Conservation (phyloP, 495 filamentous ascomycete species). For the Penicillium roqueforti region DNA sequence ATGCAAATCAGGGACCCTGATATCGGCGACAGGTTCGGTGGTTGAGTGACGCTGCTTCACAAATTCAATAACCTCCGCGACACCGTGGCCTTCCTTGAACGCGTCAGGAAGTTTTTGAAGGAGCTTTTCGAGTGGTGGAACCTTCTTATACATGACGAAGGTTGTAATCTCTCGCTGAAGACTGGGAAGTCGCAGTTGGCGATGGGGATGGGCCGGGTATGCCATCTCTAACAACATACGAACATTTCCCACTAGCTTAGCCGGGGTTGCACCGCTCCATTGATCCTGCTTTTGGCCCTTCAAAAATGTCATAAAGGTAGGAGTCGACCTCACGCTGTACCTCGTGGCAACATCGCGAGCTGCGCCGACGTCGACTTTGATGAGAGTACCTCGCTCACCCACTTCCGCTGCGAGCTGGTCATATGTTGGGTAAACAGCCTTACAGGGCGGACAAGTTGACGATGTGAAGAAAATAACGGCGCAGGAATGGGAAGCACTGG, state of each 20-base stretch:
- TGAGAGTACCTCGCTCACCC: conserved; percentile 63
- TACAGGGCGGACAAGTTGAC: conserved; percentile 81
- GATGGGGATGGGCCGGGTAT: conserved; percentile 72
- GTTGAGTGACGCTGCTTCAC: conserved; percentile 42
- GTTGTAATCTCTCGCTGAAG: conserved; percentile 59
- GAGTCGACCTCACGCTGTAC: conserved; percentile 71
- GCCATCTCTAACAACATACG: conserved; percentile 71
- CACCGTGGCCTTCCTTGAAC: conserved; percentile 49
- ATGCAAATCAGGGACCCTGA: conserved; percentile 51
- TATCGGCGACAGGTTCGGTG: conserved; percentile 34
- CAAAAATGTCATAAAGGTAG: conserved; percentile 87
- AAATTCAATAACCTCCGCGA: conserved; percentile 60
- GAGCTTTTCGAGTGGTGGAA: conserved; percentile 81
- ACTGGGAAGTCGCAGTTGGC: conserved; percentile 61
- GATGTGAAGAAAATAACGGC: conserved; percentile 93
- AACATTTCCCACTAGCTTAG: conserved; percentile 66
- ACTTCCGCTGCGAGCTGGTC: conserved; percentile 73
- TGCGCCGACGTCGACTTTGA: conserved; percentile 76
- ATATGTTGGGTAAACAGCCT: conserved; percentile 75
- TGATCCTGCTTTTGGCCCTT: conserved; percentile 69
- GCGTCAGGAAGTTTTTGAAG: conserved; percentile 62
- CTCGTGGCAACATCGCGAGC: conserved; percentile 61
- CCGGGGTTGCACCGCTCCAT: conserved; percentile 74
- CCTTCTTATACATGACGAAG: conserved; percentile 69
- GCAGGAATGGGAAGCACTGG: conserved; percentile 56